Evolutionary conservation across 1,284 basidiomycete genomes (phyloP).

Genomic region (Melampsora americana): DNA sequence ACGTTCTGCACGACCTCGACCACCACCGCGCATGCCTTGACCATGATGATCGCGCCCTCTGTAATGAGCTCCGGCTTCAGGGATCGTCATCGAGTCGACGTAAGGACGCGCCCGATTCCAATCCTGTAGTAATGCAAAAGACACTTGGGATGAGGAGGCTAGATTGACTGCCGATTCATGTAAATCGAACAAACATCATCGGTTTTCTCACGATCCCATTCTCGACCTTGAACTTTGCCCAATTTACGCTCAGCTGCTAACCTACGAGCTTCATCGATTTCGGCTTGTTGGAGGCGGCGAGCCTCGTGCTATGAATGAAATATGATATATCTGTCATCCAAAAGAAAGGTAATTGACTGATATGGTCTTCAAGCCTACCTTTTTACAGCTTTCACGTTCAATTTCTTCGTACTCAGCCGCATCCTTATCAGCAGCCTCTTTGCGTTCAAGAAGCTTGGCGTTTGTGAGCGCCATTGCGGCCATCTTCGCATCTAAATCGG

Average conservation of each 20-base stretch:
- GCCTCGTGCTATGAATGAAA: slow-evolving; percentile 20
- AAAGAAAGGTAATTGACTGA: background rate
- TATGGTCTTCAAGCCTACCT: background rate
- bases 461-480: slow-evolving; percentile 47
- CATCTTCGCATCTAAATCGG: slow-evolving; percentile 48
- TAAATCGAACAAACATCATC: slow-evolving; percentile 14
- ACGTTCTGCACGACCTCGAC: slow-evolving; percentile 23
- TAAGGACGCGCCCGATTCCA: slow-evolving; percentile 42
- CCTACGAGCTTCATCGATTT: slow-evolving; percentile 47
- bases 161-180: background rate
- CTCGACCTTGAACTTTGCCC: slow-evolving; percentile 45
- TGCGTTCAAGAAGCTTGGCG: slow-evolving; percentile 38
- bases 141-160: background rate
- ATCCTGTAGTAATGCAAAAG: slow-evolving; percentile 12
- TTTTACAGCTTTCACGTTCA: slow-evolving; percentile 27
- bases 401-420: slow-evolving; percentile 28
- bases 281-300: slow-evolving; percentile 45
- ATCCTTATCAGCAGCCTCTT: slow-evolving; percentile 37
- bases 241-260: slow-evolving; percentile 46
- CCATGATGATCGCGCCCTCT: slow-evolving; percentile 17
- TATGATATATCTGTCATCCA: background rate
- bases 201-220: slow-evolving; percentile 48
- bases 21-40: slow-evolving; percentile 17
- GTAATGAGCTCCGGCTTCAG: slow-evolving; percentile 8
- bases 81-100: slow-evolving; percentile 39